A percentile compares a stretch with the other conserved stretches of the same genome.
Evolutionary conservation across 345 rosid genomes (phyloP).

Genomic region (Eucalyptus leucophloia): DNA sequence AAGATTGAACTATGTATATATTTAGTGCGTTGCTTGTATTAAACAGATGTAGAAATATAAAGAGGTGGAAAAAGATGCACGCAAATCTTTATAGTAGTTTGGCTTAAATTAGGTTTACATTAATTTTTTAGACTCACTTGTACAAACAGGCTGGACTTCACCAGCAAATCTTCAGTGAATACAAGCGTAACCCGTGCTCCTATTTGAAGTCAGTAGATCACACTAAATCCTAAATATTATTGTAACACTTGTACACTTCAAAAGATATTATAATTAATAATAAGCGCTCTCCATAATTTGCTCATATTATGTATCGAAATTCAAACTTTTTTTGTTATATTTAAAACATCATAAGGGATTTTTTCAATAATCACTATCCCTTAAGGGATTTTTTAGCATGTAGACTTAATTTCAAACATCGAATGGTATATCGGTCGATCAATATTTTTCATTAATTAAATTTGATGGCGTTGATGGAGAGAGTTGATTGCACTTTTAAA

Average conservation of each 20-base stretch:
- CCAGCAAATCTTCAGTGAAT: background rate
- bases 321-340: no score
- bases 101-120: fast-evolving
- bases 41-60: background rate
- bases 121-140: fast-evolving
- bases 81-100: fast-evolving
- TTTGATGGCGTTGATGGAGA: fast-evolving
- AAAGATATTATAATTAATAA: fast-evolving
- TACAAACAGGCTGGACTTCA: fast-evolving
- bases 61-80: background rate
- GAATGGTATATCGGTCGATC: fast-evolving
- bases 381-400: background rate
- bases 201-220: background rate
- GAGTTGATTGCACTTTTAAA: background rate
- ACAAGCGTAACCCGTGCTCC: background rate
- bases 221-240: background rate
- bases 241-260: background rate
- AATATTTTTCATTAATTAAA: background rate
- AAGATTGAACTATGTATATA: background rate
- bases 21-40: fast-evolving
- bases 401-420: background rate
- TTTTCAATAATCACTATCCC: background rate
- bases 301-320: no score
- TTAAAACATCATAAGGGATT: no score
- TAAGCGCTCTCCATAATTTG: background rate